A percentile compares a stretch with the other conserved stretches of the same genome.
Conservation (phyloP, 306 rosid genomes). For the Benincasa hispida region DNA sequence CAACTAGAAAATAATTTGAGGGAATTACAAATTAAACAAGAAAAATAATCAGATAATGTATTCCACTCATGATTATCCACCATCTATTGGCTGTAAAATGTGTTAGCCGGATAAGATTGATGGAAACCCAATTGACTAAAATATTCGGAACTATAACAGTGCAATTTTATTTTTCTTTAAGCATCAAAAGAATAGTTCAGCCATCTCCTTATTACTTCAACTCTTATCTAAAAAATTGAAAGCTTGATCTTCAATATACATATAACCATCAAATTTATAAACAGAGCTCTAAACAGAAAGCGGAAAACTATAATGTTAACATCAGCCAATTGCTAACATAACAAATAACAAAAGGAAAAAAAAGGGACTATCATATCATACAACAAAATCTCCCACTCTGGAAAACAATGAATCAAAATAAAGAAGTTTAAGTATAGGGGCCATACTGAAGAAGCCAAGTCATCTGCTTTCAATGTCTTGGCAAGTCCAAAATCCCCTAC, state of each 20-base stretch:
- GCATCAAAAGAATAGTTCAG: neutral
- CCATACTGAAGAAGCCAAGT: constrained; percentile 96
- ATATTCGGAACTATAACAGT: neutral
- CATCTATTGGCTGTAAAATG: neutral
- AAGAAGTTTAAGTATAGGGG: constrained; percentile 5
- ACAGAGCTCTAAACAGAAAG: neutral
- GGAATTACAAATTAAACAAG: neutral
- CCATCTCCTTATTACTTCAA: neutral
- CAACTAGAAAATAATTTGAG: neutral
- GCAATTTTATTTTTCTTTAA: neutral
- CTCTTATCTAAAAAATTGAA: neutral
- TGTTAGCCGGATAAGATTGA: neutral
- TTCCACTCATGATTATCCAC: neutral
- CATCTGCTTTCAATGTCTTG: constrained; percentile 91
- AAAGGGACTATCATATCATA: neutral
- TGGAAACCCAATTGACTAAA: neutral
- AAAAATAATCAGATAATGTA: neutral
- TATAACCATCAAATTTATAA: neutral
- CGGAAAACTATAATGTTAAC: neutral
- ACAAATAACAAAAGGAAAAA: neutral
- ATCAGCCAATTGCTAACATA: neutral
- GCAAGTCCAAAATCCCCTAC: constrained; percentile 97
- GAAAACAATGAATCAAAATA: neutral
- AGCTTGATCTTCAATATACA: neutral
- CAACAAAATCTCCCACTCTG: neutral